phyloP scores from a whole-genome alignment of 2,329 filamentous ascomycete genomes.

The Aspergillus jensenii region DNA sequence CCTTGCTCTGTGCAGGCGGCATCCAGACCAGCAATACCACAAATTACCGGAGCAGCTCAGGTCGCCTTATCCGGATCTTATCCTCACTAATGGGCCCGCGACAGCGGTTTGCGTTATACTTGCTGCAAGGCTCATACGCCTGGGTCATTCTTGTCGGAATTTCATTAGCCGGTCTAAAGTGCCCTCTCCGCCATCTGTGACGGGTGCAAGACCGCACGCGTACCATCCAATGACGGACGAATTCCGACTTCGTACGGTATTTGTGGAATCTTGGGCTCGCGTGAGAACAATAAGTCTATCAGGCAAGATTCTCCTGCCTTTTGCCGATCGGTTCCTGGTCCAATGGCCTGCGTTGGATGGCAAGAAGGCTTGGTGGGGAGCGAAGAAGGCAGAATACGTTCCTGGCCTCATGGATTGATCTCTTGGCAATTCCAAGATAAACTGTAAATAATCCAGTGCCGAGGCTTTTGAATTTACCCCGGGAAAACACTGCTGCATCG shows the following conservation, averaged over 20 bases:
- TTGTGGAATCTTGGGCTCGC: slow-evolving; percentile 90
- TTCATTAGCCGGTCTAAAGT: neutral
- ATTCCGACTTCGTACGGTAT: slow-evolving; percentile 70
- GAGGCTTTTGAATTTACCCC: neutral
- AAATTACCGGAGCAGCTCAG: slow-evolving; percentile 21
- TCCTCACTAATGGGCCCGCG: slow-evolving; percentile 85
- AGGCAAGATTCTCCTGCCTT: slow-evolving; percentile 69
- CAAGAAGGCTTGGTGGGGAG: slow-evolving; percentile 38
- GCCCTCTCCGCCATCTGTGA: neutral
- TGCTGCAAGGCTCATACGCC: slow-evolving; percentile 56
- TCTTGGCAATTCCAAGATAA: neutral
- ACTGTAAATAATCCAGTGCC: neutral
- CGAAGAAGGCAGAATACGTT: slow-evolving; percentile 40
- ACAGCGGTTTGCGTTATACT: slow-evolving; percentile 76
- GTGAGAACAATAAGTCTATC: slow-evolving; percentile 81
- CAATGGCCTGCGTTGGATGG: slow-evolving; percentile 70
- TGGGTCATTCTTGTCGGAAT: slow-evolving; percentile 40
- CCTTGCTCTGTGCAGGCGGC: slow-evolving; percentile 49
- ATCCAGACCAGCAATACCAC: slow-evolving; percentile 30
- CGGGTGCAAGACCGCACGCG: slow-evolving; percentile 1
- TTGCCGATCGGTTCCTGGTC: slow-evolving; percentile 78
- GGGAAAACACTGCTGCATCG: neutral
- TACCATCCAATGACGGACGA: slow-evolving; percentile 30
- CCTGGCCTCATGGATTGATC: slow-evolving; percentile 38
- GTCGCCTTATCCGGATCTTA: slow-evolving; percentile 64